Evolutionary conservation across 2,329 filamentous ascomycete genomes (phyloP).

Genomic region (Orbilia ellipsospora): DNA sequence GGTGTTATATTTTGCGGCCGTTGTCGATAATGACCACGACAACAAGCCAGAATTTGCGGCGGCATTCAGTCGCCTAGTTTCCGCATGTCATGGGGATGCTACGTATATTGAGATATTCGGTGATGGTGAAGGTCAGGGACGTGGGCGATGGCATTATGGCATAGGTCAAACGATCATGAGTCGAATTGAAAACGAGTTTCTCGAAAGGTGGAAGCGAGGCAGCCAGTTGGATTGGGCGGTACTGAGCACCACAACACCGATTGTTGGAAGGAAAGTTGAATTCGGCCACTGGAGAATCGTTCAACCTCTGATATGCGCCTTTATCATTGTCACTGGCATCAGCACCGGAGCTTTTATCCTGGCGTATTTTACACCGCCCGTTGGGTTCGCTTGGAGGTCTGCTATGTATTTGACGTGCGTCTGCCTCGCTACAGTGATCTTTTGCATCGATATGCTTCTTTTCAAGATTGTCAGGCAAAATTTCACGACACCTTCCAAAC

Average conservation of each 20-base stretch:
- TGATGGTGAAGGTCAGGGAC: constrained; percentile 63
- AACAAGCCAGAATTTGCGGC: constrained; percentile 62
- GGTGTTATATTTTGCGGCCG: constrained; percentile 64
- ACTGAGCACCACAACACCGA: constrained; percentile 12
- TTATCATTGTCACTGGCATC: constrained; percentile 62
- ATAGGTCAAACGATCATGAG: constrained; percentile 64
- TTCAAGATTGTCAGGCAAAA: constrained; percentile 54
- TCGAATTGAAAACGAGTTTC: constrained; percentile 52
- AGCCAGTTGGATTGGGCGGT: constrained; percentile 19
- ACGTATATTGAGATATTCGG: constrained; percentile 60
- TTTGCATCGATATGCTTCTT: constrained; percentile 62
- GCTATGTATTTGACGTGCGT: constrained; percentile 65
- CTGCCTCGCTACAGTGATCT: constrained; percentile 60
- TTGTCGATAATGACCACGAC: constrained; percentile 66
- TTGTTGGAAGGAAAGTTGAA: constrained; percentile 34
- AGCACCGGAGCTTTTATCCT: constrained; percentile 63
- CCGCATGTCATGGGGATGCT: constrained; percentile 28
- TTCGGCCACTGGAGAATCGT: constrained; percentile 63
- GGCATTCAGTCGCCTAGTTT: constrained; percentile 62
- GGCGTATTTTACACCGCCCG: constrained; percentile 65
- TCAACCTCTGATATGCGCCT: constrained; percentile 63
- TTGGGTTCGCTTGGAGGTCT: constrained; percentile 64
- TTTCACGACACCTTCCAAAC: constrained; percentile 26
- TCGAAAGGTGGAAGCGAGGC: constrained; percentile 11
- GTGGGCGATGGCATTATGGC: constrained; percentile 63